Conservation (phyloP, 1,284 basidiomycete species). For the Sporisorium reilianum region DNA sequence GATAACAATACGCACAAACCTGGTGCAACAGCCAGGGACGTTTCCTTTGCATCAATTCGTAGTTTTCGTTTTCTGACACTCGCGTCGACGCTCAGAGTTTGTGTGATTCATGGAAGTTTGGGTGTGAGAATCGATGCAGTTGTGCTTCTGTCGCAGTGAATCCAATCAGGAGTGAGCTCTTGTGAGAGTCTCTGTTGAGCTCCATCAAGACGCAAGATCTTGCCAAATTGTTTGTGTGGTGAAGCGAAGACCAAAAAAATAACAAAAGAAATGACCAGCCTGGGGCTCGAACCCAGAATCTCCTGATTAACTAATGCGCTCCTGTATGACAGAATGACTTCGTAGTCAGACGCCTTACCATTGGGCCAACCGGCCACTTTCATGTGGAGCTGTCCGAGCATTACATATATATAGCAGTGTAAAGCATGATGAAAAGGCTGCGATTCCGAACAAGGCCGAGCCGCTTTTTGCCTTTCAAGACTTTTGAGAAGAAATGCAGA, state of each 20-base stretch:
- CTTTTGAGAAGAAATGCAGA: conserved; percentile 2
- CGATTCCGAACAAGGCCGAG: conserved; percentile 14
- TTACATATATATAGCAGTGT: conserved; percentile 15
- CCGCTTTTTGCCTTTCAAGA: no score
- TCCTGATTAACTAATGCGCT: conserved; percentile 40
- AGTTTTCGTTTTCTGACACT: neutral
- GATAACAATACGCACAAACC: neutral
- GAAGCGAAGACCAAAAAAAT: neutral
- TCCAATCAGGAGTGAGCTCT: neutral
- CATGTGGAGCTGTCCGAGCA: neutral
- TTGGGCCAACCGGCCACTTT: conserved; percentile 54
- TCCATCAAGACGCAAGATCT: no score
- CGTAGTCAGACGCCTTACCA: conserved; percentile 60
- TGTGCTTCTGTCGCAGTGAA: neutral
- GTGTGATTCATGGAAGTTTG: neutral
- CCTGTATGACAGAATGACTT: neutral
- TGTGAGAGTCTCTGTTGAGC: no score
- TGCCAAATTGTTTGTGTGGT: neutral
- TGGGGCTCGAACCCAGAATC: conserved; percentile 60
- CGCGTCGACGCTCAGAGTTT: neutral
- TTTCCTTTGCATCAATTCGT: neutral
- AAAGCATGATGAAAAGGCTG: no score
- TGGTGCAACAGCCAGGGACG: neutral
- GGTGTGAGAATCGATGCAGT: neutral
- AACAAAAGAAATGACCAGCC: conserved; percentile 41